phyloP scores from a whole-genome alignment of 2,329 filamentous ascomycete genomes.

The Cladosporium phlei region DNA sequence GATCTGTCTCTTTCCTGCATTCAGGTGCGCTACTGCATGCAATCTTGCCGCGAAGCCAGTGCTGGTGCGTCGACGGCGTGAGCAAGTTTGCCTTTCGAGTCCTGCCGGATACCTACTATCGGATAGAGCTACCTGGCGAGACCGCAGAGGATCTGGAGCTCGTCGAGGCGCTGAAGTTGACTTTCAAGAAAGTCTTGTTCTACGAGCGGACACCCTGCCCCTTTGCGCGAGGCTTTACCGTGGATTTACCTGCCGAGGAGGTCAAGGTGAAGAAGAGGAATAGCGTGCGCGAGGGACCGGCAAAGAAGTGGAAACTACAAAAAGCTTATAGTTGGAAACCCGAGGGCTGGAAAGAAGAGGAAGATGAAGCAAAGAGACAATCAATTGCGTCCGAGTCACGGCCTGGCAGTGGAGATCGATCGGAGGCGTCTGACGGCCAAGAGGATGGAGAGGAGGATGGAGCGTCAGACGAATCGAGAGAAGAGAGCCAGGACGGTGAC shows the following conservation, averaged over 20 bases:
- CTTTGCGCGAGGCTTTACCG: conserved; percentile 71
- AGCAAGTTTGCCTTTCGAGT: conserved; percentile 85
- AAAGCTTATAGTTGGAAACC: conserved; percentile 43
- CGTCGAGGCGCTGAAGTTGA: conserved; percentile 63
- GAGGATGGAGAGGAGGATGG: neutral
- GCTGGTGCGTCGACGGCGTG: conserved; percentile 84
- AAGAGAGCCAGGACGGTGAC: neutral
- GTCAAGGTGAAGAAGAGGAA: conserved; percentile 60
- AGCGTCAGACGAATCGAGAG: neutral
- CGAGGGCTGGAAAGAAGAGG: conserved; percentile 32
- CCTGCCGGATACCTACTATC: conserved; percentile 77
- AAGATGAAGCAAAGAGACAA: conserved; percentile 3
- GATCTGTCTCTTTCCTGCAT: conserved; percentile 81
- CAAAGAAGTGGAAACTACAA: conserved; percentile 47
- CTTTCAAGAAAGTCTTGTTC: conserved; percentile 67
- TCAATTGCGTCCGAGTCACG: neutral
- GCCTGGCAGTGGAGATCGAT: neutral
- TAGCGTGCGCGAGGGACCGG: conserved; percentile 59
- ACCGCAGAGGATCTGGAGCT: conserved; percentile 59
- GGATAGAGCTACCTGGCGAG: conserved; percentile 73
- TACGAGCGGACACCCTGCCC: conserved; percentile 88
- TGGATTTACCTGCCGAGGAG: conserved; percentile 64
- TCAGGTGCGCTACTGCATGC: conserved; percentile 79
- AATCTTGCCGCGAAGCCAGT: conserved; percentile 84
- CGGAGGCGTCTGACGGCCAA: neutral